Percentiles rank a stretch among this genome's conserved stretches.
Evolutionary conservation across 164 flowering plant genomes (phyloP).

Genomic region (Stephania cephalantha): DNA sequence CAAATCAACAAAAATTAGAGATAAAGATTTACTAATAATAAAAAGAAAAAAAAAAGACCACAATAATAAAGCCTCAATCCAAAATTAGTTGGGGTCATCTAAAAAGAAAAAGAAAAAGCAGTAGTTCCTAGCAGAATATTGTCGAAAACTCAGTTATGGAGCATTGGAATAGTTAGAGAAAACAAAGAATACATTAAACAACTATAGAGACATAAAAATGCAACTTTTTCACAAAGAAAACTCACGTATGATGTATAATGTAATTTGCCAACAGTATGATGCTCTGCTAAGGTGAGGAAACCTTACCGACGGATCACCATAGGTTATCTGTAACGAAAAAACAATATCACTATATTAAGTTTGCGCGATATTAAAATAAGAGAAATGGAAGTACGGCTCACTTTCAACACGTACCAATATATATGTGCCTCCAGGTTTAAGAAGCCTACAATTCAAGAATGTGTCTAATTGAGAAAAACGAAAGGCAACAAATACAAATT

Average conservation of each 20-base stretch:
- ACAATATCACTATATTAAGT: not conserved
- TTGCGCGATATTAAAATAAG: slow-evolving; percentile 7
- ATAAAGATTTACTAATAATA: not conserved
- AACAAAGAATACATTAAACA: not conserved
- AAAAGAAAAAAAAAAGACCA: not conserved
- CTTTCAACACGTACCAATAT: slow-evolving; percentile 56
- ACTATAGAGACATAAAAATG: not conserved
- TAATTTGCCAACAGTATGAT: slow-evolving; percentile 63
- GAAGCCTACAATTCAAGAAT: slow-evolving; percentile 54
- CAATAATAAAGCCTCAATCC: too few species aligned
- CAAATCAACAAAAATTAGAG: not conserved
- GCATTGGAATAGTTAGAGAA: not conserved
- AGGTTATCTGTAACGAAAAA: slow-evolving; percentile 57
- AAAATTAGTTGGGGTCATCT: too few species aligned
- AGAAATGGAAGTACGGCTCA: slow-evolving; percentile 1
- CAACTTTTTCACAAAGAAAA: slow-evolving; percentile 7
- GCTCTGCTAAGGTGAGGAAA: slow-evolving; percentile 62
- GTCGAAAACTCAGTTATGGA: not conserved
- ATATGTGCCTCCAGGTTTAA: slow-evolving; percentile 88
- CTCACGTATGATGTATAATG: slow-evolving; percentile 78
- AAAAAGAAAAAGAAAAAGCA: not conserved
- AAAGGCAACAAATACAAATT: not conserved
- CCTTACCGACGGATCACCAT: slow-evolving; percentile 91
- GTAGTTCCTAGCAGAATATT: not conserved
- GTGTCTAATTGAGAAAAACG: slow-evolving; percentile 6